Evolutionary conservation across 495 filamentous ascomycete species (phyloP).

Genomic region (Podospora sp.): DNA sequence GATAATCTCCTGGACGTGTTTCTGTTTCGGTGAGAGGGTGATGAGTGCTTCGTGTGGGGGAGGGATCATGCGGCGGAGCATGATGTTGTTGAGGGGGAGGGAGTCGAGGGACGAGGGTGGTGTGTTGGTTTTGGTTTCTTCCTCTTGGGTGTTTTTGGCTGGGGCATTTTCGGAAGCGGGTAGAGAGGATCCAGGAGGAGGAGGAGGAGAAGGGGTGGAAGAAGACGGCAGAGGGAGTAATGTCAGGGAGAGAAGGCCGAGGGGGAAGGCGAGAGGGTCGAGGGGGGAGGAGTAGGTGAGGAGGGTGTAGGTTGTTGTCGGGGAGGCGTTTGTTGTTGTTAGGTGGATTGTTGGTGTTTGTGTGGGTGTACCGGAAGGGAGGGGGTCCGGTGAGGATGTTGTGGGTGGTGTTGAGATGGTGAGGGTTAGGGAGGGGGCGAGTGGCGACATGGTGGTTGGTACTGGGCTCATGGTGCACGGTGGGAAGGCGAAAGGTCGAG

Average conservation of each 20-base stretch:
- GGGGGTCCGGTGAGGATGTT: neutral
- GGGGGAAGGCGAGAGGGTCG: slow-evolving; percentile 47
- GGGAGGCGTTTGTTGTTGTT: slow-evolving; percentile 46
- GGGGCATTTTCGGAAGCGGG: slow-evolving; percentile 29
- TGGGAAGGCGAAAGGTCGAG: no score
- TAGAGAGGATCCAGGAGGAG: slow-evolving; percentile 51
- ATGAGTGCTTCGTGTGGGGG: slow-evolving; percentile 45
- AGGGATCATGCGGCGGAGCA: slow-evolving; percentile 50
- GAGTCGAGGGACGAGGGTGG: no score
- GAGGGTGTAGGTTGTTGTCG: slow-evolving; percentile 46
- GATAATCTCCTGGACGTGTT: neutral
- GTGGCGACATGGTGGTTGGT: neutral
- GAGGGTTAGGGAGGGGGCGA: neutral
- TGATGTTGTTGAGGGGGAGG: slow-evolving; percentile 47
- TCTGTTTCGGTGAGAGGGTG: slow-evolving; percentile 39
- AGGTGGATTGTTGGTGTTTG: slow-evolving; percentile 28
- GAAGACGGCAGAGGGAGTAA: no score
- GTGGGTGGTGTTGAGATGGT: neutral
- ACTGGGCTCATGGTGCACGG: no score
- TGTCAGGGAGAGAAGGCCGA: slow-evolving; percentile 50
- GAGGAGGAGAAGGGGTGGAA: slow-evolving; percentile 52
- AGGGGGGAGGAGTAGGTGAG: slow-evolving; percentile 54
- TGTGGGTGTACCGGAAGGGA: neutral
- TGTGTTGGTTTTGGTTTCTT: neutral
- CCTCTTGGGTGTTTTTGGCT: neutral